Evolutionary conservation across 805 yeast species (phyloP).

Genomic region (Metschnikowia matae): DNA sequence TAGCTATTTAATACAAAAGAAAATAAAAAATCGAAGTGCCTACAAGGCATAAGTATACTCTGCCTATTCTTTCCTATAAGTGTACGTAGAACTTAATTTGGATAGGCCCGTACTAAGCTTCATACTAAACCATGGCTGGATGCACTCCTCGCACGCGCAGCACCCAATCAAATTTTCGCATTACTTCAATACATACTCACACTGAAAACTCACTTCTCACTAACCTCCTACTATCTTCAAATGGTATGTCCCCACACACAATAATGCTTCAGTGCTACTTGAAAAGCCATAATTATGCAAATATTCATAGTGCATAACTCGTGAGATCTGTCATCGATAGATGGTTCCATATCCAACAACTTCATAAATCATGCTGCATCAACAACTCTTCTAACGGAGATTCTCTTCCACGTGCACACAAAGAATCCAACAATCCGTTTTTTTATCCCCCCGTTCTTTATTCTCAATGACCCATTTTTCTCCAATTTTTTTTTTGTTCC

Average conservation of each 20-base stretch:
- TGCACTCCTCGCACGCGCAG: constrained; percentile 4
- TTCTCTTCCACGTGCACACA: too few species aligned
- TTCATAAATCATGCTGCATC: too few species aligned
- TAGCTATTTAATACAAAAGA: neutral
- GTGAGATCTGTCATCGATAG: too few species aligned
- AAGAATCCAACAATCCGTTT: too few species aligned
- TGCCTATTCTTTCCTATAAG: neutral
- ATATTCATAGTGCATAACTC: too few species aligned
- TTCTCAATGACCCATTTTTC: too few species aligned
- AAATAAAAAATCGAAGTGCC: neutral
- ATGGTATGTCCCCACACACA: constrained; percentile 14
- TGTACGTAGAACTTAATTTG: neutral
- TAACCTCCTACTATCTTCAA: constrained; percentile 3
- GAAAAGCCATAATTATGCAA: neutral
- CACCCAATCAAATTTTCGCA: constrained; percentile 16
- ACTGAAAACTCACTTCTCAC: constrained; percentile 1
- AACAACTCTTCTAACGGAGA: too few species aligned
- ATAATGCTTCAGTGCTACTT: neutral
- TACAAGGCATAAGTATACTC: neutral
- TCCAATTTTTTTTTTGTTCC: too few species aligned
- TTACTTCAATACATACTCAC: constrained; percentile 10
- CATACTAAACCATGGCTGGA: neutral
- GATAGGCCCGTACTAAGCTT: neutral
- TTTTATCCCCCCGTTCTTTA: too few species aligned
- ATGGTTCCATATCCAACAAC: too few species aligned